Evolutionary conservation across 495 filamentous ascomycete genomes (phyloP).

Genomic region (Penicillium coprophilum): DNA sequence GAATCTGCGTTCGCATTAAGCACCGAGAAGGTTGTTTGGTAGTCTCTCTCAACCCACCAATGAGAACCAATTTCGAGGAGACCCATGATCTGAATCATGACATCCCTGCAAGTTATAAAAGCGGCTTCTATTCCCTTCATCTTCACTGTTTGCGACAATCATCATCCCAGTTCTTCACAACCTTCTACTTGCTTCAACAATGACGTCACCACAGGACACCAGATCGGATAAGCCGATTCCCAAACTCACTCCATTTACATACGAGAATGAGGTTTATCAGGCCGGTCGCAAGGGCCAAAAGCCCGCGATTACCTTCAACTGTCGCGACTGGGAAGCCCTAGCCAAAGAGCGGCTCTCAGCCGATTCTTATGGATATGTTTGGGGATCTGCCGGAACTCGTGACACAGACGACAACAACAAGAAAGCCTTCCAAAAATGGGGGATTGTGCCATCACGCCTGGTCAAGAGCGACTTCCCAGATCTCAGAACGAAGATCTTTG

Average conservation of each 20-base stretch:
- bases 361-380: conserved; percentile 37
- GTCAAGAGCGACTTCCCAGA: conserved; percentile 18
- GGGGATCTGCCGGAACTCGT: conserved; percentile 37
- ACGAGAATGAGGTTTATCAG: conserved; percentile 35
- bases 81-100: too few relatives aligned
- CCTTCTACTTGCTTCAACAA: neutral
- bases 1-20: too few relatives aligned
- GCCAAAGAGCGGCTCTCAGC: conserved; percentile 33
- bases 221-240: neutral
- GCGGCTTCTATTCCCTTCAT: neutral
- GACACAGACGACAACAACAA: conserved; percentile 41
- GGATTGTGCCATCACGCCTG: conserved; percentile 35
- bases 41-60: too few relatives aligned
- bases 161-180: neutral
- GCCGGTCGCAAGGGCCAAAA: conserved; percentile 33
- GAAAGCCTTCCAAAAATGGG: conserved; percentile 42
- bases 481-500: conserved; percentile 22
- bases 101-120: too few relatives aligned
- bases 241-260: neutral
- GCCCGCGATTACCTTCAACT: conserved; percentile 36
- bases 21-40: too few relatives aligned
- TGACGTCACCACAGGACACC: neutral
- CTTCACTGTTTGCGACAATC: too few relatives aligned
- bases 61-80: too few relatives aligned
- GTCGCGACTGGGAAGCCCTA: conserved; percentile 34